Evolutionary conservation across 2,329 filamentous ascomycete species (phyloP), one percentile per base, ranked within the genome.

Genomic region (Ascochyta lentis): DNA sequence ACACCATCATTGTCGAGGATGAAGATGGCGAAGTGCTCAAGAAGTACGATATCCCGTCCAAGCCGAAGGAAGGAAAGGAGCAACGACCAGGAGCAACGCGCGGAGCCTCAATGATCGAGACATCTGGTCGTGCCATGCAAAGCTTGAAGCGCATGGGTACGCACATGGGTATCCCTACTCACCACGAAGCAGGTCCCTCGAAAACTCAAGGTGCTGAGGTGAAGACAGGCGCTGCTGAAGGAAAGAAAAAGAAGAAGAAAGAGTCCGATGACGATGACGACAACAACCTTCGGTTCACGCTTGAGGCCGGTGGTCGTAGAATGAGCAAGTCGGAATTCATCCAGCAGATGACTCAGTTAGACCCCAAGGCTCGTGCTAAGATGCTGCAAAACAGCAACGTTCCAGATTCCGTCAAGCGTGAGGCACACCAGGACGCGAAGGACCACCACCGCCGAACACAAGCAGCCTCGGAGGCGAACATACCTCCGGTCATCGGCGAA

Each of bases 1-100:
- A 91, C 71, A 93, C 91, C 79, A 91, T 96, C 61, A 94, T 96
- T 70, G 89, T 96, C 15, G 91, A 96, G 77, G 90, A 96, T 59
- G 89, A 90, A 73, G 88, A 93, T 65, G 91, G 91, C 39, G 91
- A 96, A 72, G 91, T 96, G 29, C 84, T 96, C 71, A 93, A 93
- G 78, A 88, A 90, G 53, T 93, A 92, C 70, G 88, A 93, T 60
- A 83, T 94, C 26, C 88, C 89, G 1, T 78, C 82, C 0, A 76
- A 84, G 4, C 63, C 69, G 24, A 85, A 73, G 58, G 61, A 63
- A 59, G 19, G 35, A 13, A 64, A 63, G 35, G 60, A 64, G 9
- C 61, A 66, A 42, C 72, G 70, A 22, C 71, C 71, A 23, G 64
- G 57, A 12, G 50, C 64, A 12, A 60, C 68, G 26, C 66, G 69